These are phyloP conservation scores for Diversispora epigaea DNA, from an alignment of 192 early-diverging fungal species.

Conservation along the genomic window DNA sequence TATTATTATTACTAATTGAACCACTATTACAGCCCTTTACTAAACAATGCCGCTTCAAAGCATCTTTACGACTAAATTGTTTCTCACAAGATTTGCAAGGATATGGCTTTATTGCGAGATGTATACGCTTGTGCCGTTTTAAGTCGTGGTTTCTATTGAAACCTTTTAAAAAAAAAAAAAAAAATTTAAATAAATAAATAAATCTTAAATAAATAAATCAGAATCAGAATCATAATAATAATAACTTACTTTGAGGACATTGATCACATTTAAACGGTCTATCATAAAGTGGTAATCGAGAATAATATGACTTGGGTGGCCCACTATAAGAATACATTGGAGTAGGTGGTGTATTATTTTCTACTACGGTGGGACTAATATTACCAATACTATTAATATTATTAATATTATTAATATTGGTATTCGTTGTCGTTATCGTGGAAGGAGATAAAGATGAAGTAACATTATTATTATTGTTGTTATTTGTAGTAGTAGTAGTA, in stretches of 20 bases:
- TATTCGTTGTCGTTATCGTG: slow-evolving; percentile 2
- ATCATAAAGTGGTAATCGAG: slow-evolving; percentile 24
- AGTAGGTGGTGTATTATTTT: not conserved
- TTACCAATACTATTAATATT: too few relatives aligned
- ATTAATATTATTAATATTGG: not conserved
- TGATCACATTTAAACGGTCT: slow-evolving; percentile 32
- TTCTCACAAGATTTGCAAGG: slow-evolving; percentile 67
- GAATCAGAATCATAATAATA: slow-evolving; percentile 1
- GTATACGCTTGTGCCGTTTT: slow-evolving; percentile 69
- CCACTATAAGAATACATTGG: slow-evolving; percentile 29
- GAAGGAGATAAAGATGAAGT: not conserved
- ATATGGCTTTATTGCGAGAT: slow-evolving; percentile 69
- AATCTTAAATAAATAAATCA: too few relatives aligned
- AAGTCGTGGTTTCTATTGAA: slow-evolving; percentile 74
- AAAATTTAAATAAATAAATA: too few relatives aligned
- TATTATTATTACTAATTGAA: not conserved
- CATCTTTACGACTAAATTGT: slow-evolving; percentile 70
- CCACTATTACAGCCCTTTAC: slow-evolving; percentile 54
- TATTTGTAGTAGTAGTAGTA: not conserved
- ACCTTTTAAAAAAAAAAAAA: not conserved
- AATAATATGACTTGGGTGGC: slow-evolving; percentile 26
- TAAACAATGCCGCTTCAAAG: slow-evolving; percentile 65
- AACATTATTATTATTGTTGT: not conserved
- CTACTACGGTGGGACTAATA: too few relatives aligned
- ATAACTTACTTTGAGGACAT: slow-evolving; percentile 36